Evolutionary conservation across 2,329 filamentous ascomycete species (phyloP).

Genomic region (Fusarium sp.): DNA sequence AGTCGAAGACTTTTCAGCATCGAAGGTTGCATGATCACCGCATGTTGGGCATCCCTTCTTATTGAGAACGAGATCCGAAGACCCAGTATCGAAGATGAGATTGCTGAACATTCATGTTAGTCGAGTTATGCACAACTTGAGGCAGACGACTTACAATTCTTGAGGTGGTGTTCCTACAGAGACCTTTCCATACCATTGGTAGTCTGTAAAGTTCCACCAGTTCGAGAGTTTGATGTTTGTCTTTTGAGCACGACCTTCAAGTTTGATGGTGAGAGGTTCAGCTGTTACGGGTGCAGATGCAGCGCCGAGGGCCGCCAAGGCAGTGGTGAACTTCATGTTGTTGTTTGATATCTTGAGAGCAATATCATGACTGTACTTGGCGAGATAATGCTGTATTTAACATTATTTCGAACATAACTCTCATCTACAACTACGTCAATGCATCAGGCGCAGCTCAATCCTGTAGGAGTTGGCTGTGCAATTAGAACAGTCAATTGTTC

Average conservation of each 20-base stretch:
- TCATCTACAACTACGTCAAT: no score
- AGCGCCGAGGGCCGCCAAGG: not conserved
- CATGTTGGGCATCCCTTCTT: not conserved
- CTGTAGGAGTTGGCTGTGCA: no score
- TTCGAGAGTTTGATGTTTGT: not conserved
- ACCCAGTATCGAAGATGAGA: not conserved
- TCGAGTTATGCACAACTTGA: not conserved
- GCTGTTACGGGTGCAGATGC: no score
- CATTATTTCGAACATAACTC: no score
- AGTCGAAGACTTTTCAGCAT: not conserved
- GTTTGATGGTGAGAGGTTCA: not conserved
- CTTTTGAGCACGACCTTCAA: not conserved
- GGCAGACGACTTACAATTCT: not conserved
- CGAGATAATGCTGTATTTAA: not conserved
- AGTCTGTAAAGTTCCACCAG: not conserved
- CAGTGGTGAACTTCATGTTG: not conserved
- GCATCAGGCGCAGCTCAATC: no score
- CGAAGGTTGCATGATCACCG: not conserved
- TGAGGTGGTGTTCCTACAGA: not conserved
- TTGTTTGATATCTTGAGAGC: no score
- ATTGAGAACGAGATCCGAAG: not conserved
- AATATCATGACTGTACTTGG: no score
- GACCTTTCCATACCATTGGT: not conserved
- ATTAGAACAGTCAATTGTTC: no score
- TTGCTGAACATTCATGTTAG: not conserved